Conservation (phyloP, 139 green algal species). For the Coelastrella sp. region DNA sequence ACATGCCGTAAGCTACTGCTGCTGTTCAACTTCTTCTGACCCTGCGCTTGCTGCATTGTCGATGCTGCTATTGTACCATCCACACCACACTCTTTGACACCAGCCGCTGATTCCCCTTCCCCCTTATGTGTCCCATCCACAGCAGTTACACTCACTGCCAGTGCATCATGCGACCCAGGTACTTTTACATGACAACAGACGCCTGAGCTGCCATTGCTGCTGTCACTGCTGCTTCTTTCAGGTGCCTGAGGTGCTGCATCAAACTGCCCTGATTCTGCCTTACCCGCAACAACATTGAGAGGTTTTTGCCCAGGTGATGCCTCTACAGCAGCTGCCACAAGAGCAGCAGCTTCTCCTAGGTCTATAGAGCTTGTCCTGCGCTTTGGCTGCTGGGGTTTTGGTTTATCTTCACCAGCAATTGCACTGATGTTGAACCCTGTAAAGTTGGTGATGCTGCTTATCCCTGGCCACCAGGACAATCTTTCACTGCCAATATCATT, state of each 20-base stretch:
- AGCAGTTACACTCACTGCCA: background rate
- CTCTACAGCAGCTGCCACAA: background rate
- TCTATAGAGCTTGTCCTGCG: background rate
- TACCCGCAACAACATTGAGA: background rate
- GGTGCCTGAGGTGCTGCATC: background rate
- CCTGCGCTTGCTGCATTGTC: background rate
- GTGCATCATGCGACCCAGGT: background rate
- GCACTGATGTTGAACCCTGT: slow-evolving; percentile 23
- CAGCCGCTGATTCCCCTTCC: slow-evolving; percentile 12
- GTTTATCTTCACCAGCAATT: slow-evolving; percentile 1
- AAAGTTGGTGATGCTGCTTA: slow-evolving; percentile 12
- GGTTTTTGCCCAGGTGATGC: background rate
- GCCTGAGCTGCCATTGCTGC: background rate
- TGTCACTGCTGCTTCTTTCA: background rate
- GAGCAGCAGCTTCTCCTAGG: background rate
- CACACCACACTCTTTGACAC: background rate
- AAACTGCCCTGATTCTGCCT: background rate
- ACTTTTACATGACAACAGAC: background rate
- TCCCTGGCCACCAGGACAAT: background rate
- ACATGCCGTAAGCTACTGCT: background rate
- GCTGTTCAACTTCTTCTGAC: slow-evolving; percentile 3
- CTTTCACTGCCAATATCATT: background rate
- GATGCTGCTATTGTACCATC: too few species aligned
- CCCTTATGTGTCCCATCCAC: background rate
- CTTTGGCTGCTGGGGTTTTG: background rate